A percentile compares a stretch with the other conserved stretches of the same genome.
phyloP scores from a whole-genome alignment of 2,329 filamentous ascomycete species.

The Trichoderma aggressivum region DNA sequence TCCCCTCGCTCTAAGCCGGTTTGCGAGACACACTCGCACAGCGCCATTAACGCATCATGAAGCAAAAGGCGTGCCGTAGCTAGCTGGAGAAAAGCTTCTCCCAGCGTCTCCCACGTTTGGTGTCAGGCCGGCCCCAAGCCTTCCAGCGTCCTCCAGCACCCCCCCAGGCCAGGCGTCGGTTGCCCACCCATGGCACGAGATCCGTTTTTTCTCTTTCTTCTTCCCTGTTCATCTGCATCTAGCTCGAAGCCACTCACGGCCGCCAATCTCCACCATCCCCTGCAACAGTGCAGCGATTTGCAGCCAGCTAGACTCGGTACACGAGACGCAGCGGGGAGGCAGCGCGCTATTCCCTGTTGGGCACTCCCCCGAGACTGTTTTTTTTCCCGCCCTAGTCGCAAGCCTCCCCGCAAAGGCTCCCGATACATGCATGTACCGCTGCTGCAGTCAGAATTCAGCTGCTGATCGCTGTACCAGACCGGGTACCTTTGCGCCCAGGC shows the following conservation, averaged over 20 bases:
- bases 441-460: background rate
- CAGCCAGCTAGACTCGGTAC: constrained; percentile 6
- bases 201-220: background rate
- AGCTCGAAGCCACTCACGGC: constrained; percentile 1
- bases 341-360: background rate
- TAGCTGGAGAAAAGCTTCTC: background rate
- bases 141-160: background rate
- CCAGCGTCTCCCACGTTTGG: background rate
- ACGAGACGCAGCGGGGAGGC: constrained; percentile 8
- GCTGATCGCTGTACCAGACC: background rate
- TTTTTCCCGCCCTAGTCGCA: background rate
- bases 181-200: background rate
- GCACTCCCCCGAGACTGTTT: constrained; percentile 12
- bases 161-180: background rate
- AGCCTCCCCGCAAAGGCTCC: constrained; percentile 14
- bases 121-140: background rate
- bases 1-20: background rate
- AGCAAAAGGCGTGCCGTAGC: background rate
- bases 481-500: background rate
- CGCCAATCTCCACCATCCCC: constrained; percentile 11
- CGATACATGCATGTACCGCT: background rate
- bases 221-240: constrained; percentile 8
- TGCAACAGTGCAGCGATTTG: constrained; percentile 17
- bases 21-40: background rate
- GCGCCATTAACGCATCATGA: constrained; percentile 9